phyloP scores from a whole-genome alignment of 768 basidiomycete species.

The Mycena crocata region DNA sequence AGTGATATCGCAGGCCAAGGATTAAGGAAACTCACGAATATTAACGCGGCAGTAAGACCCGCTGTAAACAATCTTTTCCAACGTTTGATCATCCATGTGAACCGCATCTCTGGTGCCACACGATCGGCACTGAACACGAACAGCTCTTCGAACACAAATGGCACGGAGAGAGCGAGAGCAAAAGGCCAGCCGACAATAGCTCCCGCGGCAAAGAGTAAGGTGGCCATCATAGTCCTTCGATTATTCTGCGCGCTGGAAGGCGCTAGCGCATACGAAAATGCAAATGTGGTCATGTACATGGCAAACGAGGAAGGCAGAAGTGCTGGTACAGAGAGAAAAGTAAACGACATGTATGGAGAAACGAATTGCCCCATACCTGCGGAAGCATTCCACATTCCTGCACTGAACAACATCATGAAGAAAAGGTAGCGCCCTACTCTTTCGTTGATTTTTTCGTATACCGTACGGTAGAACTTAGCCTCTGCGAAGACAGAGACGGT shows the following conservation, averaged over 20 bases:
- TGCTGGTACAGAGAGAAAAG: slow-evolving; percentile 65
- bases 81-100: slow-evolving; percentile 70
- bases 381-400: slow-evolving; percentile 96
- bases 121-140: slow-evolving; percentile 80
- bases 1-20: not conserved
- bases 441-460: slow-evolving; percentile 86
- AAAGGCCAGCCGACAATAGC: slow-evolving; percentile 98
- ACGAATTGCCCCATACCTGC: slow-evolving; percentile 63
- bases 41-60: slow-evolving; percentile 65
- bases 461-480: slow-evolving; percentile 82
- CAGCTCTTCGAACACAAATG: slow-evolving; percentile 92
- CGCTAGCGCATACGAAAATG: slow-evolving; percentile 74
- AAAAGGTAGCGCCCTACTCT: slow-evolving; percentile 94
- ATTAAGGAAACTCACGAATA: slow-evolving; percentile 64
- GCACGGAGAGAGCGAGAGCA: slow-evolving; percentile 85
- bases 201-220: slow-evolving; percentile 80
- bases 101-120: slow-evolving; percentile 57
- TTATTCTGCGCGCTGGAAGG: slow-evolving; percentile 66
- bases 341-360: not conserved
- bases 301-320: slow-evolving; percentile 96
- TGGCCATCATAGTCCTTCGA: slow-evolving; percentile 71
- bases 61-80: slow-evolving; percentile 67
- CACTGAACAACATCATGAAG: slow-evolving; percentile 85
- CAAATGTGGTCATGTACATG: slow-evolving; percentile 89
- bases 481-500: slow-evolving; percentile 82